Conservation (phyloP, 1,284 basidiomycete genomes). For the Xerocomus cyaneibrunnescens region DNA sequence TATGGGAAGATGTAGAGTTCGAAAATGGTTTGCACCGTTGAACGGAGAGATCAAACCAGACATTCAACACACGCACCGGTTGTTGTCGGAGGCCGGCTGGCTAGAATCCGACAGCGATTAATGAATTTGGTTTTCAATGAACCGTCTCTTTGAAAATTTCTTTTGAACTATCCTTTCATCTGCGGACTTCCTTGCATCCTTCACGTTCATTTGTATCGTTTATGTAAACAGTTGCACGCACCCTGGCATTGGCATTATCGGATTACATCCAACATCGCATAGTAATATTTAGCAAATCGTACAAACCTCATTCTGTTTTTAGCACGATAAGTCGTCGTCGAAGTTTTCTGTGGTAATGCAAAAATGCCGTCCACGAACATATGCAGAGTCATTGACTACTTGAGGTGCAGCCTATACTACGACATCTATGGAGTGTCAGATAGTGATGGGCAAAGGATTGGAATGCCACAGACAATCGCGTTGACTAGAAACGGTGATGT, state of each 20-base stretch:
- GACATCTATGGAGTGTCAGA: too few species aligned
- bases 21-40: conserved; percentile 57
- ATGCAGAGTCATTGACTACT: too few species aligned
- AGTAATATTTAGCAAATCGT: background rate
- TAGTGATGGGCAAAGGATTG: too few species aligned
- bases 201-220: conserved; percentile 12
- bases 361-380: too few species aligned
- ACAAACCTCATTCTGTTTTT: background rate
- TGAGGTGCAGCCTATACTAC: too few species aligned
- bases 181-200: background rate
- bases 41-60: conserved; percentile 67
- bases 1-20: conserved; percentile 36
- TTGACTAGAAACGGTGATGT: too few species aligned
- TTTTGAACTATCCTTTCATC: background rate
- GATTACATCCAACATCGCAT: background rate
- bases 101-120: conserved; percentile 8
- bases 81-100: conserved; percentile 42
- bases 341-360: too few species aligned
- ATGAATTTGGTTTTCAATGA: background rate
- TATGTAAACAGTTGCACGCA: conserved; percentile 1
- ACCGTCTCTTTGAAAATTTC: too few species aligned
- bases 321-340: too few species aligned
- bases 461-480: too few species aligned
- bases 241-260: background rate
- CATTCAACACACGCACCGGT: conserved; percentile 36